phyloP scores from a whole-genome alignment of 2,329 filamentous ascomycete species.

The Alternaria sp. region DNA sequence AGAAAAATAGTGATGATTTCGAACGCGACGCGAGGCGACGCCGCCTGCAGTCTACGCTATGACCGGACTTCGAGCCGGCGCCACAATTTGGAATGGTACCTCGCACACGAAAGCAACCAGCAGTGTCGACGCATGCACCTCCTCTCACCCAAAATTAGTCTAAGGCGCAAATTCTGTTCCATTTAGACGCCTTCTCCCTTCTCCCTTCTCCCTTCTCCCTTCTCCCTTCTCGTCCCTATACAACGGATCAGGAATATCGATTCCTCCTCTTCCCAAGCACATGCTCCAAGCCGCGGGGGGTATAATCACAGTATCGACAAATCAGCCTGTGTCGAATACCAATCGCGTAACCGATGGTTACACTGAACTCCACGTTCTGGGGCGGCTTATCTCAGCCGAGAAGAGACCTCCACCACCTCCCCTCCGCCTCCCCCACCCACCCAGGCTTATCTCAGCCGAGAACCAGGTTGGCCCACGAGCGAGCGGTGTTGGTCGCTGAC shows the following conservation, averaged over 20 bases:
- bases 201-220: too few species aligned
- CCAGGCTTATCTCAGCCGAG: background rate
- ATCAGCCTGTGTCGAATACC: background rate
- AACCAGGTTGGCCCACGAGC: background rate
- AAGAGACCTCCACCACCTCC: background rate
- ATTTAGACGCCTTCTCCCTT: background rate
- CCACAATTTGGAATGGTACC: background rate
- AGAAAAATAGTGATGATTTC: too few species aligned
- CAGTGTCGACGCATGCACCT: conserved; percentile 20
- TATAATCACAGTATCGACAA: too few species aligned
- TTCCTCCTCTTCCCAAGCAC: background rate
- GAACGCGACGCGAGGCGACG: background rate
- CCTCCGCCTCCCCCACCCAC: too few species aligned
- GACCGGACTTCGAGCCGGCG: background rate
- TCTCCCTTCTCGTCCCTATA: background rate
- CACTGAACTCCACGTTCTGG: background rate
- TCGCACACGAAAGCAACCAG: background rate
- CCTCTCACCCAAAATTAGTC: conserved; percentile 25
- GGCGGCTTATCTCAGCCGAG: conserved; percentile 7
- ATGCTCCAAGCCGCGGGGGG: too few species aligned
- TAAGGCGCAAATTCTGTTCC: conserved; percentile 32
- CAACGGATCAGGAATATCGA: background rate
- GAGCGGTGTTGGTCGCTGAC: background rate
- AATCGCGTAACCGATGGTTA: background rate
- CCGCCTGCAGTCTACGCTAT: background rate